These are phyloP conservation scores for Coemansia aciculifera DNA, from an alignment of 192 early-diverging fungal genomes.

Conservation along the genomic window DNA sequence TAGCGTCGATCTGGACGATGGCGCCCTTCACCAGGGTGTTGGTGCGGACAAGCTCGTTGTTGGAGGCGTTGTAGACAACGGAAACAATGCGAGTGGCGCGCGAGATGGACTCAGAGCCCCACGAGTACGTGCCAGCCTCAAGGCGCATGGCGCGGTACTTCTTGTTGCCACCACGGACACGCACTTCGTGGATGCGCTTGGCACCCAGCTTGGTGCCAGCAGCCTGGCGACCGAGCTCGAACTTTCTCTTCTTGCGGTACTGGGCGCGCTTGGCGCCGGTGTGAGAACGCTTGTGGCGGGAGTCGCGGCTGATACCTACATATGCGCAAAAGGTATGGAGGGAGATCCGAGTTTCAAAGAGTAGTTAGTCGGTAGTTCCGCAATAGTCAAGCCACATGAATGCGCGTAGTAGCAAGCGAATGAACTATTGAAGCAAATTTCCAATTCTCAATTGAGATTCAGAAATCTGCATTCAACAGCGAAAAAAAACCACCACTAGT, in stretches of 20 bases:
- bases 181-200: slow-evolving; percentile 95
- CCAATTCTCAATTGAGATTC: neutral
- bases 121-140: slow-evolving; percentile 95
- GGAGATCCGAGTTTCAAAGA: too few species aligned
- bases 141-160: slow-evolving; percentile 98
- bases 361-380: neutral
- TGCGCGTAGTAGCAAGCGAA: neutral
- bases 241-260: slow-evolving; percentile 99
- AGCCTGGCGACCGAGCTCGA: slow-evolving; percentile 98
- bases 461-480: neutral
- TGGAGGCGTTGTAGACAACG: slow-evolving; percentile 98
- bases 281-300: slow-evolving; percentile 96
- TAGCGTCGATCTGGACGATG: slow-evolving; percentile 97
- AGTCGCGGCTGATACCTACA: slow-evolving; percentile 98
- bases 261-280: slow-evolving; percentile 99
- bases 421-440: neutral
- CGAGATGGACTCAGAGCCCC: slow-evolving; percentile 94
- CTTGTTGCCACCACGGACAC: slow-evolving; percentile 97
- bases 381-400: neutral
- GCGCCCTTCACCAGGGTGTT: slow-evolving; percentile 98
- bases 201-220: slow-evolving; percentile 96
- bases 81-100: slow-evolving; percentile 94
- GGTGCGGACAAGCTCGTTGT: slow-evolving; percentile 99
- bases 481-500: neutral
- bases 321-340: neutral